These are phyloP conservation scores for Anacardium occidentale DNA, from an alignment of 345 rosid species.

Conservation along the genomic window DNA sequence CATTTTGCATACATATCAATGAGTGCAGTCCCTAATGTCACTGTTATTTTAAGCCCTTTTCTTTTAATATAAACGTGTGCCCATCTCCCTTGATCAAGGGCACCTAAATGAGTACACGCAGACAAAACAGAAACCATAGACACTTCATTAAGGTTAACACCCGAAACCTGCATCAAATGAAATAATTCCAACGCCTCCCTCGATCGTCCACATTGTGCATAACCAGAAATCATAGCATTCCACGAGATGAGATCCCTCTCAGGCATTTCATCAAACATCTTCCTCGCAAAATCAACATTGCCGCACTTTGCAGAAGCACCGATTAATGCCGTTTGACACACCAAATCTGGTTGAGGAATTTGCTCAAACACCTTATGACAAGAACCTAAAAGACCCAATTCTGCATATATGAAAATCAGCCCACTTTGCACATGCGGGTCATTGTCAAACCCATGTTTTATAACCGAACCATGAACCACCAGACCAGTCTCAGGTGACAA, in stretches of 20 bases:
- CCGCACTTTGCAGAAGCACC: conserved; percentile 65
- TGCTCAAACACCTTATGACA: conserved; percentile 41
- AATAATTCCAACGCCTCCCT: conserved; percentile 51
- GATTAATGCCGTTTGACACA: conserved; percentile 60
- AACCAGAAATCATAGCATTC: conserved; percentile 65
- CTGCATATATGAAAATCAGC: conserved; percentile 52
- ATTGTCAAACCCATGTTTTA: conserved; percentile 52
- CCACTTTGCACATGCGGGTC: conserved; percentile 63
- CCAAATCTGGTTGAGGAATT: conserved; percentile 49
- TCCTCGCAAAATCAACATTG: conserved; percentile 40
- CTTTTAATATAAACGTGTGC: conserved; percentile 54
- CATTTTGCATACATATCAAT: conserved; percentile 65
- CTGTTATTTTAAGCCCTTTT: conserved; percentile 43
- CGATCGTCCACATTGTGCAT: conserved; percentile 46
- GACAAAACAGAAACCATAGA: conserved; percentile 58
- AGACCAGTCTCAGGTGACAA: conserved; percentile 31
- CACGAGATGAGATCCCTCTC: conserved; percentile 52
- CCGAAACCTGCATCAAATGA: conserved; percentile 59
- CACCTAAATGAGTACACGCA: conserved; percentile 60
- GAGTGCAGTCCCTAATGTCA: conserved; percentile 54
- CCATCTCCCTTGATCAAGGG: conserved; percentile 65
- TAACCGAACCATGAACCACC: conserved; percentile 38
- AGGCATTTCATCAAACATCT: conserved; percentile 60
- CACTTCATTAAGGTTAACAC: conserved; percentile 51
- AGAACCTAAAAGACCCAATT: conserved; percentile 42